These are phyloP conservation scores for Sistotremastrum suecicum DNA, from an alignment of 768 basidiomycete genomes.

Conservation along the genomic window DNA sequence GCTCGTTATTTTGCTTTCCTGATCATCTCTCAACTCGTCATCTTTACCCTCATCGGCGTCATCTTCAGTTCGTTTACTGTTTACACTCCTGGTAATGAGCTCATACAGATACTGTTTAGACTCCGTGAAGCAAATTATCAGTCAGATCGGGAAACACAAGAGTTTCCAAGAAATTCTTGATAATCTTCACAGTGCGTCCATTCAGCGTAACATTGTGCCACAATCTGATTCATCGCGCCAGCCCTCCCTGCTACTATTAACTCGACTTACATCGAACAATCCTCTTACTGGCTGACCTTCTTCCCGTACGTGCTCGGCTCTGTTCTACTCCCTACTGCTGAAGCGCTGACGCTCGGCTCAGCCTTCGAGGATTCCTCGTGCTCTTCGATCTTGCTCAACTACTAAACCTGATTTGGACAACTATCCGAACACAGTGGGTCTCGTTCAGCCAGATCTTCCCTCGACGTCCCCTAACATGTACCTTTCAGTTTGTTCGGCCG, in stretches of 20 bases:
- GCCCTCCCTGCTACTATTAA: constrained; percentile 65
- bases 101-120: constrained; percentile 16
- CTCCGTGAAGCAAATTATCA: constrained; percentile 26
- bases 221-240: constrained; percentile 14
- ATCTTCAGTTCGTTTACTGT: constrained; percentile 49
- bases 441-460: background rate
- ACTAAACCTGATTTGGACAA: constrained; percentile 74
- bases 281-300: constrained; percentile 86
- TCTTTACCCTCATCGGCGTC: constrained; percentile 89
- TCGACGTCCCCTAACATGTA: background rate
- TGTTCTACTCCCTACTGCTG: background rate
- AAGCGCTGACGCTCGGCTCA: constrained; percentile 14
- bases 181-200: constrained; percentile 25
- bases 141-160: constrained; percentile 32
- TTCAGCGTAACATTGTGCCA: background rate
- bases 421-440: constrained; percentile 67
- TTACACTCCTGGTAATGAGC: background rate
- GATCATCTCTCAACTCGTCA: constrained; percentile 82
- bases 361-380: constrained; percentile 85
- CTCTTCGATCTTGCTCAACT: constrained; percentile 95
- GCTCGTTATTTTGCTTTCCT: constrained; percentile 91
- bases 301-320: constrained; percentile 55
- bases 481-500: constrained; percentile 57
- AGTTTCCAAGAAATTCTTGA: constrained; percentile 32
- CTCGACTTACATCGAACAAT: constrained; percentile 79